Percentiles rank a stretch among this genome's conserved stretches.
These are phyloP conservation scores for Apostasia shenzhenica DNA, from an alignment of 106 monocot genomes.

Conservation along the genomic window DNA sequence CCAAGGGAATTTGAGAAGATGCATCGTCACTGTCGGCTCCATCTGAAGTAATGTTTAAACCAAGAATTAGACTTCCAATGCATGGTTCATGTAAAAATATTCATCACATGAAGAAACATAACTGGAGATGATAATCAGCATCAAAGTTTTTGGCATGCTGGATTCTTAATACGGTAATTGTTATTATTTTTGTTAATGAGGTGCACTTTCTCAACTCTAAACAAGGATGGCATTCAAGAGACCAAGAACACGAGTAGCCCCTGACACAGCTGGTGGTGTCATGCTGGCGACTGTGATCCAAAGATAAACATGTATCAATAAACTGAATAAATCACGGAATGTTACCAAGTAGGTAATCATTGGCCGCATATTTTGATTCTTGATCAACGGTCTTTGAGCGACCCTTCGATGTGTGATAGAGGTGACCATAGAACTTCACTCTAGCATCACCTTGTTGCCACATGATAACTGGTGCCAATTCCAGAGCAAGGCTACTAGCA, in stretches of 20 bases:
- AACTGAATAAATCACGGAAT: neutral
- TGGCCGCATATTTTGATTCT: conserved; percentile 24
- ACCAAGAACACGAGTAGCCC: too few species aligned
- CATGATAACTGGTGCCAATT: conserved; percentile 69
- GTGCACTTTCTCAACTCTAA: too few species aligned
- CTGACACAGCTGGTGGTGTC: too few species aligned
- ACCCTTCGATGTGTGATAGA: conserved; percentile 40
- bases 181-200: too few species aligned
- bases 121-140: too few species aligned
- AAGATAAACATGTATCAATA: neutral
- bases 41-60: conserved; percentile 19
- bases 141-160: too few species aligned
- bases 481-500: conserved; percentile 66
- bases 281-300: too few species aligned
- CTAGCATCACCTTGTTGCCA: conserved; percentile 61
- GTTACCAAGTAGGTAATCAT: conserved; percentile 42
- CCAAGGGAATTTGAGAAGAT: conserved; percentile 69
- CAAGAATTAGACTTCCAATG: too few species aligned
- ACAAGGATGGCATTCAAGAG: too few species aligned
- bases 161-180: too few species aligned
- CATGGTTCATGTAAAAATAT: too few species aligned
- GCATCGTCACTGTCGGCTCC: conserved; percentile 46
- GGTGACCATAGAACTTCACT: conserved; percentile 32
- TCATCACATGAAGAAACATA: too few species aligned
- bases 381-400: conserved; percentile 31